phyloP scores from a whole-genome alignment of 805 yeast species.

The Myxozyma udenii region DNA sequence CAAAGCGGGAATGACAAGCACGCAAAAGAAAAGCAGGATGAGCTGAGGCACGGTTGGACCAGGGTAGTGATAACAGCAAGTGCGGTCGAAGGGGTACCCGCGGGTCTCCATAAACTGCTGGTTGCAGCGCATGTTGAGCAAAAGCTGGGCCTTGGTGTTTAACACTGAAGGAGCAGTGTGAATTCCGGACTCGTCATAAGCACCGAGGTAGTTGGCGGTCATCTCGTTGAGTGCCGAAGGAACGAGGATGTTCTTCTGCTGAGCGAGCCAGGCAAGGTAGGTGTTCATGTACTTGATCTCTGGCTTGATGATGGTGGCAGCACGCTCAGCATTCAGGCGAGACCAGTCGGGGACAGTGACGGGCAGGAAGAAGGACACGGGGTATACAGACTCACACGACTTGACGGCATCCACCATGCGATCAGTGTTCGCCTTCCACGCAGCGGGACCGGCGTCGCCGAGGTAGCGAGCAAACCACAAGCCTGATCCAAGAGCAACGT shows the following conservation, averaged over 20 bases:
- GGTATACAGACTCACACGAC: slow-evolving; percentile 10
- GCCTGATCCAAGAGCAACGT: slow-evolving; percentile 23
- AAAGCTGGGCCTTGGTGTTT: slow-evolving; percentile 24
- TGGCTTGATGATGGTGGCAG: slow-evolving; percentile 18
- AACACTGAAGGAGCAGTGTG: slow-evolving; percentile 27
- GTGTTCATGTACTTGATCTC: slow-evolving; percentile 26
- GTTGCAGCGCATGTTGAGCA: slow-evolving; percentile 32
- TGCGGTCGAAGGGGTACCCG: slow-evolving; percentile 29
- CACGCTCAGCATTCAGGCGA: slow-evolving; percentile 21
- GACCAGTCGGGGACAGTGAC: slow-evolving; percentile 23
- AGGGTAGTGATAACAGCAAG: slow-evolving; percentile 31
- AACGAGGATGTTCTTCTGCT: slow-evolving; percentile 24
- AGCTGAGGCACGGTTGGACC: slow-evolving; percentile 18
- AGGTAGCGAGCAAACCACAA: slow-evolving; percentile 29
- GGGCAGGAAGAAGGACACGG: slow-evolving; percentile 22
- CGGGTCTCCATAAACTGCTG: slow-evolving; percentile 17
- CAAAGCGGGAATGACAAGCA: slow-evolving; percentile 10
- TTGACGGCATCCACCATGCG: slow-evolving; percentile 9
- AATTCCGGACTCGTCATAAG: slow-evolving; percentile 25
- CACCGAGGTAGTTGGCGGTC: slow-evolving; percentile 14
- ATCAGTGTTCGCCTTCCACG: slow-evolving; percentile 23
- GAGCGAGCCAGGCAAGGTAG: slow-evolving; percentile 23
- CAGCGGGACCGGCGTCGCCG: slow-evolving; percentile 19
- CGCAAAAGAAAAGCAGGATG: slow-evolving; percentile 9
- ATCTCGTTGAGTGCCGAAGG: slow-evolving; percentile 27